Conservation (phyloP, 257 asterid species). For the Linaria vulgaris region DNA sequence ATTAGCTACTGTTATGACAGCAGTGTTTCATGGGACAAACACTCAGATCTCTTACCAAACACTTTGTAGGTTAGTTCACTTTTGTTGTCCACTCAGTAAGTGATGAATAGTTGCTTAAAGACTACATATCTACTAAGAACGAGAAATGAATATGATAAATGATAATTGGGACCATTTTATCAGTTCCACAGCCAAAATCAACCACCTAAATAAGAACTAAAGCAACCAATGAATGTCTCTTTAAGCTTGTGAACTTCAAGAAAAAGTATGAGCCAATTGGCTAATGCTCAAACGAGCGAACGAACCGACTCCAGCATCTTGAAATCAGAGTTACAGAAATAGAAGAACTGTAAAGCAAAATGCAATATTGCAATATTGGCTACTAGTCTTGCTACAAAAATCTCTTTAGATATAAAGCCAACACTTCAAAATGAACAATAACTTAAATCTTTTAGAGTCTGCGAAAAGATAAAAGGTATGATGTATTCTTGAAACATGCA, state of each 20-base stretch:
- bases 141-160: slow-evolving; percentile 25
- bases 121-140: slow-evolving; percentile 22
- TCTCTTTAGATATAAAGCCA: slow-evolving; percentile 11
- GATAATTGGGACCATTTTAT: slow-evolving; percentile 24
- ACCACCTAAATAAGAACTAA: slow-evolving; percentile 32
- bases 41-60: slow-evolving; percentile 32
- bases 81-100: slow-evolving; percentile 20
- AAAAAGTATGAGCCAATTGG: too few relatives aligned
- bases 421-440: slow-evolving; percentile 32
- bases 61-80: slow-evolving; percentile 30
- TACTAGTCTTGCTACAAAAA: slow-evolving; percentile 33
- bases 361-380: slow-evolving; percentile 15
- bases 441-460: slow-evolving; percentile 19
- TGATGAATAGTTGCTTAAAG: slow-evolving; percentile 22
- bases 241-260: background rate
- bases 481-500: slow-evolving; percentile 26
- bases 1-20: slow-evolving; percentile 26
- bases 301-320: too few relatives aligned
- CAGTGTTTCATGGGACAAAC: slow-evolving; percentile 23
- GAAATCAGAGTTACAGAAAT: slow-evolving; percentile 6
- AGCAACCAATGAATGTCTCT: background rate
- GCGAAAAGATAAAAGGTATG: slow-evolving; percentile 6
- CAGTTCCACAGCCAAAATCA: slow-evolving; percentile 15
- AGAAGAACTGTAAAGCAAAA: slow-evolving; percentile 18
- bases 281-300: too few relatives aligned